Evolutionary conservation across 805 yeast genomes (phyloP), one percentile per base, ranked within the genome.

Genomic region (Cephaloascus fragrans): DNA sequence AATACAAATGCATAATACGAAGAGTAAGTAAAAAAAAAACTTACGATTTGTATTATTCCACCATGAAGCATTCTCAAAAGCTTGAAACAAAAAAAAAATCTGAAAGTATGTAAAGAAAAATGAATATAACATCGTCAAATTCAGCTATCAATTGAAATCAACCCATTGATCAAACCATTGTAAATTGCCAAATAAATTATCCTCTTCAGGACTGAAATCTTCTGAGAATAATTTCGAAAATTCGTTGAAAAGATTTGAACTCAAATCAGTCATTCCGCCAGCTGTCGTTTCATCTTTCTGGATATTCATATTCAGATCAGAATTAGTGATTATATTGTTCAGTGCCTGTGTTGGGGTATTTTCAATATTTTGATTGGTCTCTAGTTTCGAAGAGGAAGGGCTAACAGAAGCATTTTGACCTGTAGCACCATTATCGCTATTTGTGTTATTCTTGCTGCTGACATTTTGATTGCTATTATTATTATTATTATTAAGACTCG

Each of bases 91-190:
- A n/a, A n/a, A n/a, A n/a, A n/a, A n/a, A n/a, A n/a, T n/a, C n/a
- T n/a, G n/a, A n/a, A n/a, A n/a, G n/a, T n/a, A n/a, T n/a, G n/a
- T n/a, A n/a, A n/a, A n/a, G n/a, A n/a, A n/a, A n/a, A n/a, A n/a
- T n/a, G n/a, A n/a, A n/a, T n/a, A n/a, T n/a, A n/a, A n/a, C n/a
- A n/a, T n/a, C n/a, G n/a, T n/a, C n/a, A n/a, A n/a, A n/a, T n/a
- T n/a, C n/a, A 23, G 10, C 6, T 23, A 23, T 23, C 12, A 23
- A 36, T 48, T 49, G 35, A 55, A 52, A 39, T 62, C 63, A 19
- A 62, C 54, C 74, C 74, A 70, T 49, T 71, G 74, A 48, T 74
- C 78, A 41, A 74, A 74, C 80, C 80, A 74, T 44, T 62, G 69
- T 41, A 74, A 48, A 41, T 69, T 71, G 1, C 67, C 66, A 18